Evolutionary conservation across 202 grass and related monocot species (phyloP).

Genomic region (Schoenoplectus tabernaemontani): DNA sequence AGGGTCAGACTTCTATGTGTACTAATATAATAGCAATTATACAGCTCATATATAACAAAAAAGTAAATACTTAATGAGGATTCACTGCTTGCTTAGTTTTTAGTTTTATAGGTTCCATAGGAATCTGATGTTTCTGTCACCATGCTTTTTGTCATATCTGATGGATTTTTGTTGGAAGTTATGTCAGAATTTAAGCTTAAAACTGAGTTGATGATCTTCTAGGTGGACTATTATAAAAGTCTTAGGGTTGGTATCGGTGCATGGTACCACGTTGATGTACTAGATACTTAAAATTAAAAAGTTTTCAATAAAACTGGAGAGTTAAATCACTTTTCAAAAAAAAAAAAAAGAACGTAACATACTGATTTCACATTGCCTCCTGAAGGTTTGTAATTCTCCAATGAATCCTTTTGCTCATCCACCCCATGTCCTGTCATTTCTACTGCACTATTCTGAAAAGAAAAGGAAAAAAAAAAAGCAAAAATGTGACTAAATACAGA

Average conservation of each 20-base stretch:
- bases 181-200: not conserved
- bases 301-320: not conserved
- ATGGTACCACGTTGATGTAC: not conserved
- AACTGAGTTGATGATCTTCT: not conserved
- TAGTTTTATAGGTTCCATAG: not conserved
- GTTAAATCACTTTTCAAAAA: not conserved
- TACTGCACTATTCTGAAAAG: not conserved
- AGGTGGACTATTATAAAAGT: not conserved
- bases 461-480: not conserved
- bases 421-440: constrained; percentile 9
- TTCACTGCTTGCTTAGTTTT: not conserved
- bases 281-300: not conserved
- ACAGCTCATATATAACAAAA: not conserved
- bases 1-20: not conserved
- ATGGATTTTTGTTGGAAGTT: not conserved
- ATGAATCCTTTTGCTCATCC: not conserved
- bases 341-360: not conserved
- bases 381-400: not conserved
- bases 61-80: not conserved
- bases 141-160: not conserved
- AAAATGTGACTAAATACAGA: not conserved
- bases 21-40: not conserved
- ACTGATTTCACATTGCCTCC: constrained; percentile 14
- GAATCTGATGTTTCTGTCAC: not conserved
- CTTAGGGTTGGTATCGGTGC: not conserved